Conservation (phyloP, 306 rosid genomes). For the Begonia fuchsioides region DNA sequence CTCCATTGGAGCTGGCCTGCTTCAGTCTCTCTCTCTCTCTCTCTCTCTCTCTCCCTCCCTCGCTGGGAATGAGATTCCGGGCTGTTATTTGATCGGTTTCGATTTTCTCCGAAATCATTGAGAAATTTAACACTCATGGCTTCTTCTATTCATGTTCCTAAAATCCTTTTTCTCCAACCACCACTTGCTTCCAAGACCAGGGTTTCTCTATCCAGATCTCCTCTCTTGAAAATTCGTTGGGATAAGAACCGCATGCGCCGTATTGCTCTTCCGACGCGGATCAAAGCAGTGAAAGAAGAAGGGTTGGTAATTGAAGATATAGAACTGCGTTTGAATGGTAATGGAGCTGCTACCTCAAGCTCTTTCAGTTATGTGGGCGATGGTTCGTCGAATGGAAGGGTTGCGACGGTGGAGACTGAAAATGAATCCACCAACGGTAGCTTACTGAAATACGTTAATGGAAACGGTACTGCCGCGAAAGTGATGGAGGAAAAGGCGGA, state of each 20-base stretch:
- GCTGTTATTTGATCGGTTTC: conserved; percentile 15
- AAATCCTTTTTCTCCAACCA: conserved; percentile 46
- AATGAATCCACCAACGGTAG: conserved; percentile 32
- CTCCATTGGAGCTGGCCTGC: conserved; percentile 1
- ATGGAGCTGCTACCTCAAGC: conserved; percentile 37
- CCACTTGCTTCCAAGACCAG: conserved; percentile 27
- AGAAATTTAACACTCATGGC: conserved; percentile 28
- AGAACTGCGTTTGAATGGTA: conserved; percentile 30
- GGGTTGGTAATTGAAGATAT: conserved; percentile 33
- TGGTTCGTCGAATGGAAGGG: conserved; percentile 34
- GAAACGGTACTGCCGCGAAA: conserved; percentile 38
- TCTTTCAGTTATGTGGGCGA: conserved; percentile 10
- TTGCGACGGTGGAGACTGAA: conserved; percentile 29
- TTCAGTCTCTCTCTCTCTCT: conserved; percentile 1
- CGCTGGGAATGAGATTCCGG: conserved; percentile 30
- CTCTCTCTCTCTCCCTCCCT: no score
- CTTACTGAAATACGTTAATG: conserved; percentile 50
- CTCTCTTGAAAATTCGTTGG: conserved; percentile 1
- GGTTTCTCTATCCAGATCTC: conserved; percentile 17
- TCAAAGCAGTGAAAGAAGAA: conserved; percentile 45
- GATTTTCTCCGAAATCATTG: neutral
- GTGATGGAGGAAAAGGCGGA: conserved; percentile 15
- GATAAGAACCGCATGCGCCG: conserved; percentile 8
- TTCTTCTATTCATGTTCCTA: conserved; percentile 31
- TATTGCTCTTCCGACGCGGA: conserved; percentile 19